Evolutionary conservation across 495 filamentous ascomycete genomes (phyloP), one percentile per base, ranked within the genome.

Genomic region (Neohortaea acidophila): DNA sequence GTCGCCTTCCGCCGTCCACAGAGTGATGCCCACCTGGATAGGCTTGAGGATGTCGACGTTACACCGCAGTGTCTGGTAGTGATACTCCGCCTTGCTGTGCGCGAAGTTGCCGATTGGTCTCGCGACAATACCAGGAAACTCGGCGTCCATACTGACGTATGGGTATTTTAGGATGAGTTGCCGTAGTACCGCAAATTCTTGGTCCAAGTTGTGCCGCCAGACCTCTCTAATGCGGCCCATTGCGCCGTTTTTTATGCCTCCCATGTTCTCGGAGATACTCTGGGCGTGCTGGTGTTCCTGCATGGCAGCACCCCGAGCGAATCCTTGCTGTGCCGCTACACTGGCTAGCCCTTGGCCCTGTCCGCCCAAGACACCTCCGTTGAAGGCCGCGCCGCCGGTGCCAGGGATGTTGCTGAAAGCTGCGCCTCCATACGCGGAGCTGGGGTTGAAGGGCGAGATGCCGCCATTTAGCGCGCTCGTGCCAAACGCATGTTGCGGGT

Each of bases 91-190:
- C 64, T 94, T 96, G 19, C 78, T 84, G 21, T 37, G 36, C 12
- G 76, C 73, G 55, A 97, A 97, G 25, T 77, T 69, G 11, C 89
- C 89, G 68, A 97, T 94, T 3, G 89, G 89, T 35, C 89, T 74
- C 17, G 86, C 83, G 34, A 97, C 86, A 25, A 97, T 82, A 21
- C 89, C 89, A 3, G 89, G 89, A 51, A 97, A 97, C 55, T 96
- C 87, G 32, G 91, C 94, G 56, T 97, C 91, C 91, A 96, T 94
- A 55, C 83, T 82, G 57, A 96, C 81, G 54, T 86, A 96, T 20
- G 84, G 83, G 59, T 86, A 96, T 43, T 77, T 79, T 35, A 93
- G 81, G 34, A 94, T 71, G 53, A 96, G 59, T 28, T 74, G 67
- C 51, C 91, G 67, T 46, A 97, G 58, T 19, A 75, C 57, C 3